Evolutionary conservation across 768 basidiomycete genomes (phyloP), one percentile per base, ranked within the genome.

Genomic region (Symmetrospora coprosmae): DNA sequence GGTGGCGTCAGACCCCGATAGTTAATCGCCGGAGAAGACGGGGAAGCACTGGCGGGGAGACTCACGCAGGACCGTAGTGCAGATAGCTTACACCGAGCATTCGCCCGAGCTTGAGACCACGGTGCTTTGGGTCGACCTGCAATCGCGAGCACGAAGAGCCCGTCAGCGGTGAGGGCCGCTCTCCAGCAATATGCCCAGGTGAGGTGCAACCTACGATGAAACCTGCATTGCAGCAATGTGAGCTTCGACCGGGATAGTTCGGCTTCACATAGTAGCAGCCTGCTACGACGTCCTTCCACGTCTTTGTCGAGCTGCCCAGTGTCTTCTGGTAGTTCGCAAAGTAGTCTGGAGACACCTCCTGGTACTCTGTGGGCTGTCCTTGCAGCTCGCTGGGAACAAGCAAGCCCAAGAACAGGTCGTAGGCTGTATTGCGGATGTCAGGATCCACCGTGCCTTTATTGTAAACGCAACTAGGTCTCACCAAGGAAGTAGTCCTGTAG

Each of bases 151-250:
- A n/a, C n/a, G n/a, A n/a, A n/a, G n/a, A n/a, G n/a, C n/a, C n/a
- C n/a, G n/a, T n/a, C n/a, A n/a, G n/a, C n/a, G n/a, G n/a, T n/a
- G n/a, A n/a, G n/a, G n/a, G n/a, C n/a, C n/a, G n/a, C n/a, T n/a
- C n/a, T n/a, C n/a, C n/a, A n/a, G n/a, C n/a, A n/a, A n/a, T n/a
- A n/a, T 82, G 34, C 14, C 19, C 38, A 13, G 19, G n/a, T n/a
- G n/a, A n/a, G n/a, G n/a, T n/a, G n/a, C n/a, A n/a, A n/a, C n/a
- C n/a, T n/a, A n/a, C 68, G 43, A 92, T 76, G 73, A 94, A 94
- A 2, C 90, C 90, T 3, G 80, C 88, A 67, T 92, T 94, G 73
- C 87, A 88, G 62, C 85, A 85, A 83, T 87, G 65, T 13, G 28
- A 58, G 35, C 41, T 39, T 53, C 61, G 23, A 19, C 61, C 61